These are phyloP conservation scores for Tylopilus plumbeoviolaceoides DNA, from an alignment of 768 basidiomycete species.

Conservation along the genomic window DNA sequence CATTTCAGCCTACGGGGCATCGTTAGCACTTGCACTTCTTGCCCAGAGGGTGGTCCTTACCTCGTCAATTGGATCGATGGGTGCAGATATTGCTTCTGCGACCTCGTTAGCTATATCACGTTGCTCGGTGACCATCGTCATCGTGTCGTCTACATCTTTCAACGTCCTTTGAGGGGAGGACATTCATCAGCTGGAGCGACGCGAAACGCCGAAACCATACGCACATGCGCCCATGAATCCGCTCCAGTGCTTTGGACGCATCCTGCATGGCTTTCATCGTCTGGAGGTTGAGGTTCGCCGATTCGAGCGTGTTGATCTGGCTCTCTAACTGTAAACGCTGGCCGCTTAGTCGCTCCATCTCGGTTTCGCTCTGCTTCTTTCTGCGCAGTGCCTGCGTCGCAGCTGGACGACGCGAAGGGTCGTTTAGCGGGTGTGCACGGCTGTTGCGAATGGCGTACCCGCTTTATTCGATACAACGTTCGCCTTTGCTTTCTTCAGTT, in stretches of 20 bases:
- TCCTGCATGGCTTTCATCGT: constrained; percentile 98
- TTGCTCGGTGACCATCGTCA: constrained; percentile 86
- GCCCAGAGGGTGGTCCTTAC: constrained; percentile 37
- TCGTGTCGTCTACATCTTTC: constrained; percentile 85
- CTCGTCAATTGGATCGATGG: constrained; percentile 67
- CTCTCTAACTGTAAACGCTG: constrained; percentile 90
- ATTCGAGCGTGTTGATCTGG: constrained; percentile 96
- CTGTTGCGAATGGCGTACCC: constrained; percentile 49
- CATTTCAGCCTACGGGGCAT: constrained; percentile 67
- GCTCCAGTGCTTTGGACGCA: constrained; percentile 82
- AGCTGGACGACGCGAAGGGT: constrained; percentile 41
- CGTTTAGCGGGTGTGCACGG: constrained; percentile 4
- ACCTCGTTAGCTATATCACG: constrained; percentile 92
- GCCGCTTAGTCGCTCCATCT: constrained; percentile 81
- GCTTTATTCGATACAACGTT: constrained; percentile 93
- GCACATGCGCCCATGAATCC: constrained; percentile 87
- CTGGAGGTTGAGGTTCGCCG: constrained; percentile 96
- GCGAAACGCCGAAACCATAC: constrained; percentile 33
- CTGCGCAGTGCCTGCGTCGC: constrained; percentile 88
- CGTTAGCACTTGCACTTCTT: background rate
- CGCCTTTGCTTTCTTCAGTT: constrained; percentile 83
- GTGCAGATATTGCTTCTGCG: constrained; percentile 79
- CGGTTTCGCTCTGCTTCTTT: constrained; percentile 86
- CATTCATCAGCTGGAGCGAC: background rate
- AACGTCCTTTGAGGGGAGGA: constrained; percentile 58